Percentiles rank a stretch among this genome's conserved stretches.
Evolutionary conservation across 306 rosid genomes (phyloP).

Genomic region (Rosa lucieae): DNA sequence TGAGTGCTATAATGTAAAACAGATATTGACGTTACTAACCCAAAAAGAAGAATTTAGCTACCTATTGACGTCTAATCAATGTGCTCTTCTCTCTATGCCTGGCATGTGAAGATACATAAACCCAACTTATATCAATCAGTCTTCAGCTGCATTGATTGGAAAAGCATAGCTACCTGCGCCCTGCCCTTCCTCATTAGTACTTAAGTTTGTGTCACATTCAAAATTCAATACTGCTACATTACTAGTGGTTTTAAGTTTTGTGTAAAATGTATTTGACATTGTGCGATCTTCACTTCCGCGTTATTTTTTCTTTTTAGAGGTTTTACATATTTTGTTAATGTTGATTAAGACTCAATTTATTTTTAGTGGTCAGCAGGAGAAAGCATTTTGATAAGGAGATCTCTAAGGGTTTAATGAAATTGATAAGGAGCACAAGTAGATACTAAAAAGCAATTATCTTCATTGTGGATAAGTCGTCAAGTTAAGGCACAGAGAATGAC

Average conservation of each 20-base stretch:
- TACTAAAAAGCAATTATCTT: too few relatives aligned
- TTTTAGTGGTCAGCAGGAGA: too few relatives aligned
- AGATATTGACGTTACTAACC: neutral
- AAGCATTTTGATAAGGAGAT: too few relatives aligned
- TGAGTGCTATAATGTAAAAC: neutral
- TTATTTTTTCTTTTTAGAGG: too few relatives aligned
- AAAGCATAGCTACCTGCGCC: conserved; percentile 6
- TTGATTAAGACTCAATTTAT: too few relatives aligned
- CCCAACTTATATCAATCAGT: neutral
- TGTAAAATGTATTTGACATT: neutral
- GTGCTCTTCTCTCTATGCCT: neutral
- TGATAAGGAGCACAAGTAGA: too few relatives aligned
- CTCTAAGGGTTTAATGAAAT: too few relatives aligned
- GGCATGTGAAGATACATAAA: conserved; percentile 4
- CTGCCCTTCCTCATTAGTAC: neutral
- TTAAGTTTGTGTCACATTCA: neutral
- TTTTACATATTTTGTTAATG: too few relatives aligned
- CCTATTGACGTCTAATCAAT: conserved; percentile 15
- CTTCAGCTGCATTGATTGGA: conserved; percentile 16
- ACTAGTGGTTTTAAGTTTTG: neutral
- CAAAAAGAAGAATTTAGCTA: neutral
- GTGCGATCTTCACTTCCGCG: too few relatives aligned
- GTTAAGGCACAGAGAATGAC: too few relatives aligned
- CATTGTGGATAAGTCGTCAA: too few relatives aligned
- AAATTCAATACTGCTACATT: neutral